Evolutionary conservation across 2,329 filamentous ascomycete species (phyloP).

Genomic region (Exophiala alcalophila): DNA sequence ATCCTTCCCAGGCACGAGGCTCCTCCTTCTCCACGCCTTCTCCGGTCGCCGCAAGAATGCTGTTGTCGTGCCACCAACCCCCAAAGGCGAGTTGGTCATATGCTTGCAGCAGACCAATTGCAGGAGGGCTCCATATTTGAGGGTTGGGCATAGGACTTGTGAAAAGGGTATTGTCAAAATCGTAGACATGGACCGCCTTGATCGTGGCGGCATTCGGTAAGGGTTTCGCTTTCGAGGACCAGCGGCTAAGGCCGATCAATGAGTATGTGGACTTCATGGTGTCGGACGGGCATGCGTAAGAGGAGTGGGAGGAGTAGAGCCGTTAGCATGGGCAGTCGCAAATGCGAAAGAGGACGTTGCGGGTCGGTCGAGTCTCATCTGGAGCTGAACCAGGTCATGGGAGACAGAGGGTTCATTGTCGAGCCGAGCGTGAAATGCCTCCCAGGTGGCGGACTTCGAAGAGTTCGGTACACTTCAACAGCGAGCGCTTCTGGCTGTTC

Average conservation of each 20-base stretch:
- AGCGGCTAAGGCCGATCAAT: conserved; percentile 72
- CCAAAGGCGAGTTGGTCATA: conserved; percentile 76
- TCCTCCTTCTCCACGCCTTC: conserved; percentile 80
- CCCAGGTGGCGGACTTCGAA: too few relatives aligned
- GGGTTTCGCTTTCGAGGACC: conserved; percentile 69
- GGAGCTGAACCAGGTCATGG: too few relatives aligned
- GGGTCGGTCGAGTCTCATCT: too few relatives aligned
- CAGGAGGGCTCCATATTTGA: conserved; percentile 76
- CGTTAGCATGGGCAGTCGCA: not conserved
- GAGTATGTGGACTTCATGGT: conserved; percentile 47
- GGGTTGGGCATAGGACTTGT: conserved; percentile 85
- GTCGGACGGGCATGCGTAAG: too few relatives aligned
- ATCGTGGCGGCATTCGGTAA: conserved; percentile 68
- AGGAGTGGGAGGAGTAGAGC: too few relatives aligned
- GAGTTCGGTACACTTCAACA: too few relatives aligned
- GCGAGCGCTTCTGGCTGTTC: too few relatives aligned
- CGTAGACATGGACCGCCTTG: conserved; percentile 84
- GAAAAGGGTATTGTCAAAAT: conserved; percentile 98
- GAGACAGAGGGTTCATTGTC: too few relatives aligned
- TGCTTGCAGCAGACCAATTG: conserved; percentile 71
- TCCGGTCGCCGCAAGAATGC: conserved; percentile 81
- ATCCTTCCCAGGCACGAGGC: conserved; percentile 77
- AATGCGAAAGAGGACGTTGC: not conserved
- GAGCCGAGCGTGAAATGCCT: too few relatives aligned
- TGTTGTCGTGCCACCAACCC: conserved; percentile 95